Base-by-base conservation (phyloP, 2,329 filamentous ascomycete genomes). In the Ceratocystis cubensis region DNA sequence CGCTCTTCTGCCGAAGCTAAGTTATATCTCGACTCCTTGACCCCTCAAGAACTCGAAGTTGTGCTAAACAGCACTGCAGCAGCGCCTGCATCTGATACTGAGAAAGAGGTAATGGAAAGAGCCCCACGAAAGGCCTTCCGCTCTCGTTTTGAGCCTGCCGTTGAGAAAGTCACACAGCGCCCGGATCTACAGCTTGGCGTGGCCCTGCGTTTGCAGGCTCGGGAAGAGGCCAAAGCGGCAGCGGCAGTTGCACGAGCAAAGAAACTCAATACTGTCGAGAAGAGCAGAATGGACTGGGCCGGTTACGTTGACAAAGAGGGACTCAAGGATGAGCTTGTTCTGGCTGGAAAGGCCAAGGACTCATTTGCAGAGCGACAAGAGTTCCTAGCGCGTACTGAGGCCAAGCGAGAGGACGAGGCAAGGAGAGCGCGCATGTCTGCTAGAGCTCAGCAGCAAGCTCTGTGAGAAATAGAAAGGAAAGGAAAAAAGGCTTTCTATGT, bases 221-320 rank as follows among this genome's bases (percentile, higher is more conserved):
- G 77, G 65, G 80, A 78, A 67, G 76, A 75, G 57, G 78, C 78
- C 17, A 78, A 81, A 68, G 81, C 83, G 62, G 44, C 15, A 7
- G 41, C 30, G 3, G 63, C 62, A 7, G 61, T 56, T 0, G 62
- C 37, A 15, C 61, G 46, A n/a, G 68, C 68, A 13, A 84, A 82
- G 78, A 88, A 88, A 73, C 77, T 88, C 70, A 88, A 86, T 72
- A 86, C 85, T 17, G 84, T 88, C 17, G 85, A 88, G 75, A 88
- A 88, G 80, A 87, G 84, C 71, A 80, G 84, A 64, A 85, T 88
- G 82, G 86, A 88, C 74, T 88, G 86, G 86, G 86, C 85, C 2
- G 84, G 85, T 13, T 88, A 82, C 71, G 86, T 88, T 67, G 86
- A 88, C 75, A 83, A 86, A 73, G 85, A 87, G 74, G 86, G 86